Evolutionary conservation across 495 filamentous ascomycete genomes (phyloP).

Genomic region (Penicillium egyptiacum): DNA sequence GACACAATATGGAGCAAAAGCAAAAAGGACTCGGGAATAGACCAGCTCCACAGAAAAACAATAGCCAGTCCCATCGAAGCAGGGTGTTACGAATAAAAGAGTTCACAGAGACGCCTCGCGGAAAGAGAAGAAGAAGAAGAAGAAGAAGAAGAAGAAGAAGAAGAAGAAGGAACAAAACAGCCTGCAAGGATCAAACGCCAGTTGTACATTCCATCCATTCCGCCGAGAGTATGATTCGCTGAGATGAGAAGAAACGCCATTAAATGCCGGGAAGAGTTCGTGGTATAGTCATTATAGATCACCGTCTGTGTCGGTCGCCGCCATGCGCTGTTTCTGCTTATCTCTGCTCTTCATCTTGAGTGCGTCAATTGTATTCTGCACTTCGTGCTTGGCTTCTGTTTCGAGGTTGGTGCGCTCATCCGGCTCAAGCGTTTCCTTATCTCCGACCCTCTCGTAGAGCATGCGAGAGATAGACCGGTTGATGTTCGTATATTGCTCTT

Average conservation of each 20-base stretch:
- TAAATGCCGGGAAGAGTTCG: conserved; percentile 20
- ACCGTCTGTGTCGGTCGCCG: conserved; percentile 23
- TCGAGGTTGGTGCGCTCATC: conserved; percentile 63
- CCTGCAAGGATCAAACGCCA: conserved; percentile 16
- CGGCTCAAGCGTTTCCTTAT: conserved; percentile 55
- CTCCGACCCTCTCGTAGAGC: conserved; percentile 78
- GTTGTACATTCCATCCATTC: conserved; percentile 6
- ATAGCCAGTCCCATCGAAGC: background rate
- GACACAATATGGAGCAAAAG: background rate
- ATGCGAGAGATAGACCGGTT: conserved; percentile 79
- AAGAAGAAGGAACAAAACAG: conserved; percentile 7
- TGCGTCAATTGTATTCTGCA: conserved; percentile 60
- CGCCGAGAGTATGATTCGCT: conserved; percentile 4
- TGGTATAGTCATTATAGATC: conserved; percentile 28
- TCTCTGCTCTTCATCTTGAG: conserved; percentile 25
- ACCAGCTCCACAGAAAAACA: background rate
- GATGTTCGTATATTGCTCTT: conserved; percentile 84
- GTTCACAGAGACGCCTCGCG: background rate
- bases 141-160: background rate
- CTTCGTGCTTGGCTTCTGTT: conserved; percentile 69
- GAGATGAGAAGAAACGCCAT: conserved; percentile 27
- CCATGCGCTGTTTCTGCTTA: conserved; percentile 30
- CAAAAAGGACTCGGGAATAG: background rate
- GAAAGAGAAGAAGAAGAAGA: background rate
- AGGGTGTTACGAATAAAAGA: background rate